phyloP scores from a whole-genome alignment of 1,139 yeast genomes.

The Lodderomyces theae region DNA sequence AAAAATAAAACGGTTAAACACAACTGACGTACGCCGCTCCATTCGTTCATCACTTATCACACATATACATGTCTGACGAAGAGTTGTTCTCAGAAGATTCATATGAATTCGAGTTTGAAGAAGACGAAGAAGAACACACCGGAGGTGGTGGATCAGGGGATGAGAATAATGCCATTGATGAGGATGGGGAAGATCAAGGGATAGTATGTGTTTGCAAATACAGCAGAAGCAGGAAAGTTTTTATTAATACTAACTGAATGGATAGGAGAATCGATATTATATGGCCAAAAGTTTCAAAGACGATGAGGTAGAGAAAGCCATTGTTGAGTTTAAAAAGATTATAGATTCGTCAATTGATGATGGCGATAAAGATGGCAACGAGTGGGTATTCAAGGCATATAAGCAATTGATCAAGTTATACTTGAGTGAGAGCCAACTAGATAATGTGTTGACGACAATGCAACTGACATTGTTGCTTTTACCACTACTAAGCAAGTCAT shows the following conservation, averaged over 20 bases:
- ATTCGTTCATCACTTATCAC: no score
- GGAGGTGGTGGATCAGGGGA: conserved; percentile 9
- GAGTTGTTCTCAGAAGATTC: conserved; percentile 62
- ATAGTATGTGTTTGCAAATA: conserved; percentile 48
- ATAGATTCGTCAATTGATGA: conserved; percentile 28
- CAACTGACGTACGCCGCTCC: no score
- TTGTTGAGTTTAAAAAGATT: conserved; percentile 40
- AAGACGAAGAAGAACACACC: conserved; percentile 45
- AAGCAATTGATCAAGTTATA: conserved; percentile 66
- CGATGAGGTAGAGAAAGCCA: conserved; percentile 51
- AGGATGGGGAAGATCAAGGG: conserved; percentile 31
- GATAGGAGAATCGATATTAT: conserved; percentile 55
- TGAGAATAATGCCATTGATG: conserved; percentile 19
- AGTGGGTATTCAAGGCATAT: conserved; percentile 56
- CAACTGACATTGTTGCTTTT: conserved; percentile 20
- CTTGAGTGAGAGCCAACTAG: conserved; percentile 32
- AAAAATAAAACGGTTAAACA: no score
- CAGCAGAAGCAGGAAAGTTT: neutral
- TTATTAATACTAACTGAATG: conserved; percentile 26
- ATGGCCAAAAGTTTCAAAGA: conserved; percentile 63
- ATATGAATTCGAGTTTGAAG: conserved; percentile 66
- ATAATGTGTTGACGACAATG: conserved; percentile 32
- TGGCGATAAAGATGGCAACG: conserved; percentile 20
- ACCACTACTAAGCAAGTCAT: conserved; percentile 38
- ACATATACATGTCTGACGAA: conserved; percentile 63